A percentile compares a stretch with the other conserved stretches of the same genome.
Evolutionary conservation across 352 stramenopile species (phyloP).

Genomic region (Pythium insidiosum): DNA sequence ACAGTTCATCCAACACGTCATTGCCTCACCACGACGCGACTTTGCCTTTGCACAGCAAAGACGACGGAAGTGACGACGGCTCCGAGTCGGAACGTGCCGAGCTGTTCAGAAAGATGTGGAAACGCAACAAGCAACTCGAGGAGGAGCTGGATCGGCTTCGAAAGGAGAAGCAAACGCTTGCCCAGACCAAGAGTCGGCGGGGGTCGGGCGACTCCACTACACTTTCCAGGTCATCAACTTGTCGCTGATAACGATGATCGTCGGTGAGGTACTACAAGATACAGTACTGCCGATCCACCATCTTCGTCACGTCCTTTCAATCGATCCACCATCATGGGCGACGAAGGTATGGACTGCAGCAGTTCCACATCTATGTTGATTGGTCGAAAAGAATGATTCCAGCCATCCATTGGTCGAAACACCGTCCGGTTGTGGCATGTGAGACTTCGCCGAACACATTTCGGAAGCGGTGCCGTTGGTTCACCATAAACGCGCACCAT

Average conservation of each 20-base stretch:
- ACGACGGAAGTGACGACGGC: constrained; percentile 13
- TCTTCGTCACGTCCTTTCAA: too few relatives aligned
- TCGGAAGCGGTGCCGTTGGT: too few relatives aligned
- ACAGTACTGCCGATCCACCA: too few relatives aligned
- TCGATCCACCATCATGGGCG: too few relatives aligned
- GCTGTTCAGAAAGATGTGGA: constrained; percentile 42
- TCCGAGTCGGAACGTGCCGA: constrained; percentile 26
- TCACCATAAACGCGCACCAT: too few relatives aligned
- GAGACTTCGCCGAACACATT: too few relatives aligned
- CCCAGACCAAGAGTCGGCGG: constrained; percentile 8
- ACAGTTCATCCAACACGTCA: constrained; percentile 6
- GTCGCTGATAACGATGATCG: background rate
- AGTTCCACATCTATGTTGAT: background rate
- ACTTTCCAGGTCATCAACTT: background rate
- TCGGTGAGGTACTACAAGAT: too few relatives aligned
- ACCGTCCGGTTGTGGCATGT: constrained; percentile 7
- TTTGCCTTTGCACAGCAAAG: constrained; percentile 12
- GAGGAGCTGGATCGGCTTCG: constrained; percentile 38
- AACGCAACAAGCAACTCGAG: constrained; percentile 35
- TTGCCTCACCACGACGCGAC: constrained; percentile 16
- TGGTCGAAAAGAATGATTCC: background rate
- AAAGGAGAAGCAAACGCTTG: constrained; percentile 19
- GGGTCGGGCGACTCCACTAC: constrained; percentile 5
- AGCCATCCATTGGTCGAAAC: too few relatives aligned
- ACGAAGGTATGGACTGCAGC: too few relatives aligned